phyloP scores from a whole-genome alignment of 495 filamentous ascomycete species.

The Xylaria nigripes region DNA sequence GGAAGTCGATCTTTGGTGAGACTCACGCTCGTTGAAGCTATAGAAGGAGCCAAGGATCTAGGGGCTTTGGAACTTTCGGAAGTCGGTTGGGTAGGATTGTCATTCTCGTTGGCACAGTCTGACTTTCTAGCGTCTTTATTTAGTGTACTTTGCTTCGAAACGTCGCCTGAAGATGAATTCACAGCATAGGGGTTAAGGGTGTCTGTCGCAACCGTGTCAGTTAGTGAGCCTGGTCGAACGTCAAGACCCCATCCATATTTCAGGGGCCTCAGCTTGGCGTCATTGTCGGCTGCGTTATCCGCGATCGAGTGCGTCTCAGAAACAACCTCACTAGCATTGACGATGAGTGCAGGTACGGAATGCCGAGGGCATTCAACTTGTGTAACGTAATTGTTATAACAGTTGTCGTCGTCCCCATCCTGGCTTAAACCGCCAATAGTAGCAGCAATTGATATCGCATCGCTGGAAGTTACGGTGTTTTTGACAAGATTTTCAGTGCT shows the following conservation, averaged over 20 bases:
- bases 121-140: slow-evolving; percentile 13
- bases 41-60: slow-evolving; percentile 30
- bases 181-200: slow-evolving; percentile 15
- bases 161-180: slow-evolving; percentile 6
- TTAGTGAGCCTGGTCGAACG: slow-evolving; percentile 17
- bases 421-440: slow-evolving; percentile 45
- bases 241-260: background rate
- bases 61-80: slow-evolving; percentile 21
- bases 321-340: slow-evolving; percentile 16
- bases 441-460: slow-evolving; percentile 43
- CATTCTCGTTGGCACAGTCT: slow-evolving; percentile 11
- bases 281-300: background rate
- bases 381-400: slow-evolving; percentile 3
- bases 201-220: slow-evolving; percentile 22
- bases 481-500: slow-evolving; percentile 39
- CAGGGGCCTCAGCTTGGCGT: background rate
- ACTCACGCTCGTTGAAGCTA: slow-evolving; percentile 33
- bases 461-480: slow-evolving; percentile 6
- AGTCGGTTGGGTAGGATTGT: slow-evolving; percentile 11
- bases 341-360: slow-evolving; percentile 18
- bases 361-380: slow-evolving; percentile 1
- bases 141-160: slow-evolving; percentile 16
- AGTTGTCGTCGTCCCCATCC: slow-evolving; percentile 29
- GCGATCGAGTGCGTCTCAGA: background rate
- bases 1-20: slow-evolving; percentile 46